phyloP scores from a whole-genome alignment of 2,329 filamentous ascomycete species.

The Alternaria incomplexa region DNA sequence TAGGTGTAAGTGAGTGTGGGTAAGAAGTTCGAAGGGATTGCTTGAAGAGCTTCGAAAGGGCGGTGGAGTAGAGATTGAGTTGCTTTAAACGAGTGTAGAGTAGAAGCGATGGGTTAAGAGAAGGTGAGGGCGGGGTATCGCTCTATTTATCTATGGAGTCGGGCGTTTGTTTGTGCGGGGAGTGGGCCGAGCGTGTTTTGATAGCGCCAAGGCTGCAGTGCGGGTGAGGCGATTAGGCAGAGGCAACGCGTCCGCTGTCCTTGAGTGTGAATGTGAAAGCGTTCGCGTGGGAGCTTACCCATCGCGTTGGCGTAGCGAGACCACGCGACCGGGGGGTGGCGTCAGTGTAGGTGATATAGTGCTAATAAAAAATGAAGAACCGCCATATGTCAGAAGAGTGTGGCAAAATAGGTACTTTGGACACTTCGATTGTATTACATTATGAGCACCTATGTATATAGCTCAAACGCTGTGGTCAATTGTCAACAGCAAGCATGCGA shows the following conservation, averaged over 20 bases:
- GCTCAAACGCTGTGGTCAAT: not conserved
- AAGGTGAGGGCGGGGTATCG: not conserved
- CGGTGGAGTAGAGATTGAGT: not conserved
- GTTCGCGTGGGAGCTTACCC: not conserved
- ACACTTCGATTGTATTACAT: not conserved
- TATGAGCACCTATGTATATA: not conserved
- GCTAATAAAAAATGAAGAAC: not conserved
- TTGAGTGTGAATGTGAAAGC: not conserved
- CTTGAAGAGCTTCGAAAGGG: not conserved
- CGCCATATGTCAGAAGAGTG: not conserved
- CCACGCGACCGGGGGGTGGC: not conserved
- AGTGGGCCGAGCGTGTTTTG: slow-evolving; percentile 2
- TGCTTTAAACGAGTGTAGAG: slow-evolving; percentile 1
- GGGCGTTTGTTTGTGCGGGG: slow-evolving; percentile 5
- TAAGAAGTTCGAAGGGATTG: slow-evolving; percentile 1
- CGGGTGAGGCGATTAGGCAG: not conserved
- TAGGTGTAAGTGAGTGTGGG: not conserved
- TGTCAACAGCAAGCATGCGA: not conserved
- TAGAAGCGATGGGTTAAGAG: not conserved
- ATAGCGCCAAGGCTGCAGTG: not conserved
- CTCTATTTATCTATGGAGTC: not conserved
- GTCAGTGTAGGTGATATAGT: not conserved
- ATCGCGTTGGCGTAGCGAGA: not conserved
- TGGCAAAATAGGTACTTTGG: not conserved
- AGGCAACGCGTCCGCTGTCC: not conserved